Evolutionary conservation across 805 yeast species (phyloP), one percentile per base, ranked within the genome.

Genomic region (Metschnikowia proteae): DNA sequence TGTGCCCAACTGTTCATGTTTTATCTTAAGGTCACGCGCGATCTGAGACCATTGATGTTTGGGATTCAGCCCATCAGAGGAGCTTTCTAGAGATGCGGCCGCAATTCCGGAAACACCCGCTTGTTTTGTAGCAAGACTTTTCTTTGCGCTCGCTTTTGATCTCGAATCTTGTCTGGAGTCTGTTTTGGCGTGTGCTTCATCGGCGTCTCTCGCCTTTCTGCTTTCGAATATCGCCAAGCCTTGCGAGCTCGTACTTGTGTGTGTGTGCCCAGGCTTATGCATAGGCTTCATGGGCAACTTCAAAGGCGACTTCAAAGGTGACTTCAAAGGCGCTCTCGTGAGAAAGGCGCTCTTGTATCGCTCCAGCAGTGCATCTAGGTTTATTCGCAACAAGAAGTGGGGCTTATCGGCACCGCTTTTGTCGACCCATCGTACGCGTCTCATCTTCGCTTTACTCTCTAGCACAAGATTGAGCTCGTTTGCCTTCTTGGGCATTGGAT

Each of bases 371-470:
- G 60, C 43, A 37, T 56, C 53, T 42, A 66, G 64, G 5, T 54
- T 54, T 5, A 65, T 57, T 11, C 66, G 54, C 23, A 66, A 56
- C 32, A 63, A 51, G 43, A 66, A 64, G 33, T 62, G 53, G 9
- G 65, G 66, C 26, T 50, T 53, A n/a, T 48, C 51, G 17, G 60
- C 33, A 29, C 64, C 70, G 36, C 57, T 48, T 45, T 62, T 66
- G 47, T 70, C 64, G 29, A 70, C 65, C 67, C 69, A 64, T 35
- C 62, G 59, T 13, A 59, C 57, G 31, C n/a, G 38, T 39, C 44
- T 47, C n/a, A 25, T 6, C 34, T 42, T 48, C 17, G 46, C 3
- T 27, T 36, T 42, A 34, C 37, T 31, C 17, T 43, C 40, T 8
- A 55, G 45, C 2, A 46, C 54, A 2, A 53, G 38, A 4, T 37